A percentile compares a stretch with the other conserved stretches of the same genome.
Evolutionary conservation across 1,284 basidiomycete genomes (phyloP).

Genomic region (Austroboletus olivaceoglutinosus): DNA sequence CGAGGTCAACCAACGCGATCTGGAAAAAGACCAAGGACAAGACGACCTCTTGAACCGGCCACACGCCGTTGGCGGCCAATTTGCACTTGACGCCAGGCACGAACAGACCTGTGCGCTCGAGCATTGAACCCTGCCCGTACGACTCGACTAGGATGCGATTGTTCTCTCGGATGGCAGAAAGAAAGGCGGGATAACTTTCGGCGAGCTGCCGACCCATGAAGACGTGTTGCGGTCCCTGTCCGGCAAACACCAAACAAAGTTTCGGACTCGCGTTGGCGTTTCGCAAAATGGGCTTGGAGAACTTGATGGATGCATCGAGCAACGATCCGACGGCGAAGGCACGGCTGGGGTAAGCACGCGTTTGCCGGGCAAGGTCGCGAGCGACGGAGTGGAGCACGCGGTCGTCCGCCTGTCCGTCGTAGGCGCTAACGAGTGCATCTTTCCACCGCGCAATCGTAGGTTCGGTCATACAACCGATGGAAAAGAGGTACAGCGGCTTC

Average conservation of each 20-base stretch:
- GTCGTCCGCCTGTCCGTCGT: slow-evolving; percentile 18
- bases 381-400: slow-evolving; percentile 22
- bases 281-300: slow-evolving; percentile 26
- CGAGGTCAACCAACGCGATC: slow-evolving; percentile 28
- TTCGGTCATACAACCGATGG: slow-evolving; percentile 26
- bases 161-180: slow-evolving; percentile 28
- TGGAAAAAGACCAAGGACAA: slow-evolving; percentile 32
- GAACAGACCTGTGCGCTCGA: slow-evolving; percentile 33
- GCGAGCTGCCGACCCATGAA: slow-evolving; percentile 34
- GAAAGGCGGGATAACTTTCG: slow-evolving; percentile 26
- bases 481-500: slow-evolving; percentile 23
- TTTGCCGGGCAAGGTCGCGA: slow-evolving; percentile 26
- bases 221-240: slow-evolving; percentile 32
- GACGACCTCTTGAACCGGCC: slow-evolving; percentile 33
- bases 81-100: slow-evolving; percentile 29
- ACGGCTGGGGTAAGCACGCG: slow-evolving; percentile 27
- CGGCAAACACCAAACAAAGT: slow-evolving; percentile 32
- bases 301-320: slow-evolving; percentile 19
- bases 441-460: slow-evolving; percentile 23
- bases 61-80: slow-evolving; percentile 26
- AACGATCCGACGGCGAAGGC: slow-evolving; percentile 23
- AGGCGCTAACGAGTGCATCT: slow-evolving; percentile 17
- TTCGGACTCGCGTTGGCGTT: slow-evolving; percentile 22
- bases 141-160: slow-evolving; percentile 26
- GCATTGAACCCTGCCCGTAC: slow-evolving; percentile 28